Percentiles rank a stretch among this genome's conserved stretches.
phyloP scores from a whole-genome alignment of 768 basidiomycete species.

The Pholiota microspora region DNA sequence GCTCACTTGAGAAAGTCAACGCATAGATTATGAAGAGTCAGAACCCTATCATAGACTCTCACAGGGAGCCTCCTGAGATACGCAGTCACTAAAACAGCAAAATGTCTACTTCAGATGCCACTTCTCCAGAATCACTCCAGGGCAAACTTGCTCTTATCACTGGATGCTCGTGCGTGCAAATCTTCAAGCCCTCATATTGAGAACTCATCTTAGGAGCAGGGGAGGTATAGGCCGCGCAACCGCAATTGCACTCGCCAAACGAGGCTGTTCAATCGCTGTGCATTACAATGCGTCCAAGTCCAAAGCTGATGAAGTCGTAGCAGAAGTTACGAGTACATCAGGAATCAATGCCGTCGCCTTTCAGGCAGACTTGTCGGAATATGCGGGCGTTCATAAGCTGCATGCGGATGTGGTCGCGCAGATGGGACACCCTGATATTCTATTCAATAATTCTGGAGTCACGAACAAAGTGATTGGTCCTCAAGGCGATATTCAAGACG shows the following conservation, averaged over 20 bases:
- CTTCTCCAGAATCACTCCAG: slow-evolving; percentile 10
- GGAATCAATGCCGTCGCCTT: slow-evolving; percentile 42
- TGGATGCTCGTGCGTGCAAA: slow-evolving; percentile 24
- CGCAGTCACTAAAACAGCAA: neutral
- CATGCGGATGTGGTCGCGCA: slow-evolving; percentile 39
- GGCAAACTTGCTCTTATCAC: slow-evolving; percentile 27
- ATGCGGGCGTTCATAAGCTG: slow-evolving; percentile 41
- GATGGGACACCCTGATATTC: slow-evolving; percentile 48
- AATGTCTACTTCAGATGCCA: neutral
- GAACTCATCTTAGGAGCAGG: slow-evolving; percentile 23
- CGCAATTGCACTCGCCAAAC: slow-evolving; percentile 41
- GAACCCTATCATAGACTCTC: neutral
- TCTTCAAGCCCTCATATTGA: too few relatives aligned
- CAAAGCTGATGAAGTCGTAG: slow-evolving; percentile 38
- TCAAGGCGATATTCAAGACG: slow-evolving; percentile 42
- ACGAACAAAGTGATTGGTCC: slow-evolving; percentile 41
- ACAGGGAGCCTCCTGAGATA: too few relatives aligned
- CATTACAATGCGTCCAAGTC: slow-evolving; percentile 42
- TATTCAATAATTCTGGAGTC: slow-evolving; percentile 51
- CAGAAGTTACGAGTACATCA: slow-evolving; percentile 25
- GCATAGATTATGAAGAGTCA: too few relatives aligned
- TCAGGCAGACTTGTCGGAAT: slow-evolving; percentile 46
- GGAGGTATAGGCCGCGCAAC: slow-evolving; percentile 55
- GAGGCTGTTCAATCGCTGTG: slow-evolving; percentile 47
- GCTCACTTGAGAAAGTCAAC: too few relatives aligned